Evolutionary conservation across 768 basidiomycete species (phyloP), one percentile per base, ranked within the genome.

Genomic region (Roridomyces roridus): DNA sequence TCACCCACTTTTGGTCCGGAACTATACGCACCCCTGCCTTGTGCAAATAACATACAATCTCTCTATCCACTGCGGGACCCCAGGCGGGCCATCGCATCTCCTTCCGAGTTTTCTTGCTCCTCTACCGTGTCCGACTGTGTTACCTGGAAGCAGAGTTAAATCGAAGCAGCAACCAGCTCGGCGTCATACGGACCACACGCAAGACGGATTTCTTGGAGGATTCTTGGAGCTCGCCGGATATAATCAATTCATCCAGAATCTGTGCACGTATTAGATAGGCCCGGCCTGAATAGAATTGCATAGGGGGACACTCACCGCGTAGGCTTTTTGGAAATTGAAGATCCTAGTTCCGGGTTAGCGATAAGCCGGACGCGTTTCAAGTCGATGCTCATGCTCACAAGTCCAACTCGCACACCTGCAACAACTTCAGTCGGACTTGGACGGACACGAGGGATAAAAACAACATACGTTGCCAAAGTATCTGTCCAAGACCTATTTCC

Each of bases 271-370:
- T 12, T 6, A 35, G 15, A 17, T 45, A 37, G 34, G 43, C 24
- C 15, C n/a, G n/a, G n/a, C n/a, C n/a, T n/a, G n/a, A n/a, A n/a
- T n/a, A n/a, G 36, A 18, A 24, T 23, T 34, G 52, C 35, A 10
- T 34, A 18, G 34, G 37, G 44, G 23, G 24, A 17, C 35, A 68
- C 78, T 41, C 59, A 85, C 89, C 1, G 91, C 86, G 72, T 88
- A 93, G 12, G 91, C 91, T 71, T 93, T 93, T 67, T 92, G 91
- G 67, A 92, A 93, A 77, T 92, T 92, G 82, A 93, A 93, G 62
- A 93, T 92, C 46, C 87, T 89, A 60, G 40, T 23, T 20, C 51
- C 43, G 41, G 29, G 55, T 59, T 26, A 51, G 18, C 18, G 37
- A 36, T 23, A 28, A 49, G 12, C 15, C 34, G 21, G 15, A 43